These are phyloP conservation scores for Fusarium compactum DNA, from an alignment of 2,329 filamentous ascomycete genomes.

Conservation along the genomic window DNA sequence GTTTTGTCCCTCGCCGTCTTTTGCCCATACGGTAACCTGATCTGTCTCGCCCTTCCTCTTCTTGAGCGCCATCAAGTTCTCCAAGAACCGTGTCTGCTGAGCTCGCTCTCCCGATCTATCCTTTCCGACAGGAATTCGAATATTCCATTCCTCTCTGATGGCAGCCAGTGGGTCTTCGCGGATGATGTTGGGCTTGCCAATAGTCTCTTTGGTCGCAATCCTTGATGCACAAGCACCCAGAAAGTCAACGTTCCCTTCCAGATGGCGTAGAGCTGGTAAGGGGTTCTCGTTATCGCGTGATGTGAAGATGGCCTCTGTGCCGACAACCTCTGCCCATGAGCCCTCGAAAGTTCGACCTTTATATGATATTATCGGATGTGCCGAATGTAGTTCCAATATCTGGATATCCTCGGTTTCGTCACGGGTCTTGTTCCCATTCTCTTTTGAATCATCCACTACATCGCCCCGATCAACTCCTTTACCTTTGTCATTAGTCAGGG, in stretches of 20 bases:
- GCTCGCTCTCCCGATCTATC: conserved; percentile 62
- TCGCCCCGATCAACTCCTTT: conserved; percentile 30
- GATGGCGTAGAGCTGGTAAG: conserved; percentile 62
- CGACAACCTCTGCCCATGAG: conserved; percentile 84
- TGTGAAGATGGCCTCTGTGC: conserved; percentile 83
- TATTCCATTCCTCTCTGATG: conserved; percentile 58
- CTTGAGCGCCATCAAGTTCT: conserved; percentile 75
- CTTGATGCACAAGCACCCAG: conserved; percentile 78
- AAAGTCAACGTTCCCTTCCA: conserved; percentile 73
- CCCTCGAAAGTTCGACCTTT: conserved; percentile 82
- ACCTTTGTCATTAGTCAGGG: conserved; percentile 39
- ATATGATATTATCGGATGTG: conserved; percentile 83
- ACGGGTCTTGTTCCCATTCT: conserved; percentile 34
- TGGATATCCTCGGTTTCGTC: conserved; percentile 67
- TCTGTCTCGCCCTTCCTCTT: conserved; percentile 73
- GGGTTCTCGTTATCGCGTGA: conserved; percentile 62
- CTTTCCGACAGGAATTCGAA: conserved; percentile 60
- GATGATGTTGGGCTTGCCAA: conserved; percentile 62
- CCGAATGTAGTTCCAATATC: conserved; percentile 83
- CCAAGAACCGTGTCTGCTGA: conserved; percentile 69
- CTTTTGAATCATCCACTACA: conserved; percentile 17
- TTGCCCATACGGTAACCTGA: conserved; percentile 70
- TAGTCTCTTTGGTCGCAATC: conserved; percentile 74
- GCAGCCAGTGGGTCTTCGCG: conserved; percentile 53
- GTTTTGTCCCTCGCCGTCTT: conserved; percentile 57